Conservation (phyloP, 768 basidiomycete genomes). For the Boletellus ananiceps region DNA sequence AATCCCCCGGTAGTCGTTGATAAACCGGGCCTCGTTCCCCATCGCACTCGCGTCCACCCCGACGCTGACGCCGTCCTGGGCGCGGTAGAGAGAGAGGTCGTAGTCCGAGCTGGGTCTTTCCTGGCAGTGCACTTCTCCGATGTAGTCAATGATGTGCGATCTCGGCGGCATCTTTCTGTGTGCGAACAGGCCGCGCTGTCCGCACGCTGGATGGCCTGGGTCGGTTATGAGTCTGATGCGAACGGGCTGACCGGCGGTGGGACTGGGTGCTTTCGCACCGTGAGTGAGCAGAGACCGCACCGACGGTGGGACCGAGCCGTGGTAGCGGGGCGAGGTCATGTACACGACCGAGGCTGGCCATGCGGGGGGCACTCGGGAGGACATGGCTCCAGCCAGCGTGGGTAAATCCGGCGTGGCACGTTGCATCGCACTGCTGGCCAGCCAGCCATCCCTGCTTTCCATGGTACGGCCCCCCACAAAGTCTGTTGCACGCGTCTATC, state of each 20-base stretch:
- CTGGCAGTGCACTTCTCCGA: constrained; percentile 81
- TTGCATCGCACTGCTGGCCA: constrained; percentile 9
- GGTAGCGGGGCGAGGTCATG: constrained; percentile 47
- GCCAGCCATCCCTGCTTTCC: constrained; percentile 18
- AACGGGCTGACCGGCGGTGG: constrained; percentile 34
- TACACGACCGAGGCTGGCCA: constrained; percentile 59
- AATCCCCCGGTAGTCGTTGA: constrained; percentile 90
- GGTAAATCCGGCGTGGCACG: constrained; percentile 19
- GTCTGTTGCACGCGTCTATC: constrained; percentile 82
- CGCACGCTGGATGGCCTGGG: constrained; percentile 65
- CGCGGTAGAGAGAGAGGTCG: constrained; percentile 74
- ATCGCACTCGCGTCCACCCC: constrained; percentile 71
- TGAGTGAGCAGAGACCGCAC: constrained; percentile 38
- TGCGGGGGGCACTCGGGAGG: constrained; percentile 28
- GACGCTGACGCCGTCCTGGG: constrained; percentile 50
- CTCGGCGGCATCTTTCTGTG: constrained; percentile 61
- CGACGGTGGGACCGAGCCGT: constrained; percentile 50
- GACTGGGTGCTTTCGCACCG: constrained; percentile 6
- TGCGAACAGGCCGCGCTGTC: constrained; percentile 81
- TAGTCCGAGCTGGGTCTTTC: constrained; percentile 75
- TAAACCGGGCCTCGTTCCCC: constrained; percentile 87
- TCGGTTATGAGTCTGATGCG: constrained; percentile 54
- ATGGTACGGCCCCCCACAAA: constrained; percentile 73
- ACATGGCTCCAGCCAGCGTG: constrained; percentile 19
- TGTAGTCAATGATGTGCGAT: constrained; percentile 72